phyloP scores from a whole-genome alignment of 2,329 filamentous ascomycete genomes.

The Fusarium fujikuroi region DNA sequence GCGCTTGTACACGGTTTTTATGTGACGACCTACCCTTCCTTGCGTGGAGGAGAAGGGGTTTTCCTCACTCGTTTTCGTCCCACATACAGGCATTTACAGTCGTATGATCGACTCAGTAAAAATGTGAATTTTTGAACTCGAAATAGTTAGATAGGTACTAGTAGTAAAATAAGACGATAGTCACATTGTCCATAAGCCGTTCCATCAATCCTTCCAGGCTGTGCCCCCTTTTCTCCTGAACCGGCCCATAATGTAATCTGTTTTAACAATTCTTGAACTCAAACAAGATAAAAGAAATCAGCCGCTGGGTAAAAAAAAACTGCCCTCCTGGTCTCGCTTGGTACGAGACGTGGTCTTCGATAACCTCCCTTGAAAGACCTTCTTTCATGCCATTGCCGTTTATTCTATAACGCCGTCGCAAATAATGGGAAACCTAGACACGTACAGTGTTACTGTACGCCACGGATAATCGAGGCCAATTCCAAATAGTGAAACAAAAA shows the following conservation, averaged over 20 bases:
- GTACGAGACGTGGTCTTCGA: constrained; percentile 10
- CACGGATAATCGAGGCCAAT: constrained; percentile 15
- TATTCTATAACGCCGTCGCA: constrained; percentile 44
- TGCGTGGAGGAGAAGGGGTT: background rate
- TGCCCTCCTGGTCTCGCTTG: constrained; percentile 17
- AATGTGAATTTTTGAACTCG: background rate
- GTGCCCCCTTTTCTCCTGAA: constrained; percentile 31
- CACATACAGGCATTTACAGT: constrained; percentile 1
- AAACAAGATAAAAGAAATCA: constrained; percentile 30
- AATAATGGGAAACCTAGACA: constrained; percentile 29
- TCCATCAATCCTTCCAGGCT: constrained; percentile 23
- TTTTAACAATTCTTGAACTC: constrained; percentile 27
- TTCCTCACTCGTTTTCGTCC: background rate
- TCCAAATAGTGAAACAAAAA: constrained; percentile 22
- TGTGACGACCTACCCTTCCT: constrained; percentile 10
- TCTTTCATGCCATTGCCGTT: constrained; percentile 37
- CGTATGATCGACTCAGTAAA: background rate
- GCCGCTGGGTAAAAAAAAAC: constrained; percentile 1
- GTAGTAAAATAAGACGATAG: constrained; percentile 27
- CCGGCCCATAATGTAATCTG: constrained; percentile 22
- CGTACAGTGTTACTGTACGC: constrained; percentile 36
- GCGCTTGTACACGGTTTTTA: constrained; percentile 24
- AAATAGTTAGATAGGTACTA: constrained; percentile 11
- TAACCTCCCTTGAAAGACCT: constrained; percentile 21
- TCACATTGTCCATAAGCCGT: constrained; percentile 35